These are phyloP conservation scores for Globisporangium rhizosaccharum DNA, from an alignment of 352 stramenopile genomes.

Conservation along the genomic window DNA sequence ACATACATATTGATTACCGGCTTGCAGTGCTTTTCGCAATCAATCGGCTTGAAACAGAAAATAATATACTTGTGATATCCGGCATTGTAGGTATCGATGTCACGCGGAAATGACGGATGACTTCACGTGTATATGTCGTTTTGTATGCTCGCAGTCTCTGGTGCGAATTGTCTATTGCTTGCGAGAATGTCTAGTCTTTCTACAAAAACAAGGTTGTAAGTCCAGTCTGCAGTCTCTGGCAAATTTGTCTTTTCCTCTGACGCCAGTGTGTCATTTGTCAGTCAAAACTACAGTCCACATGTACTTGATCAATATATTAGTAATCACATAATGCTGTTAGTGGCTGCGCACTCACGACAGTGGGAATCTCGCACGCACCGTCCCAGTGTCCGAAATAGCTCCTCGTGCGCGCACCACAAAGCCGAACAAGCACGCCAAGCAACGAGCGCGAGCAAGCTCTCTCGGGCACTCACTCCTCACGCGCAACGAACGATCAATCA, in stretches of 20 bases:
- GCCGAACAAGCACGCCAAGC: background rate
- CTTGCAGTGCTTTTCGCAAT: no score
- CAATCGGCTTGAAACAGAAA: no score
- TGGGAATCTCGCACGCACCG: background rate
- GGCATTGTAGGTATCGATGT: no score
- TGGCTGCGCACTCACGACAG: background rate
- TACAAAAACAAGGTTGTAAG: background rate
- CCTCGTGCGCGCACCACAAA: background rate
- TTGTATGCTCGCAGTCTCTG: background rate
- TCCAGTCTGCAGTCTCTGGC: background rate
- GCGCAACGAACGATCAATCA: background rate
- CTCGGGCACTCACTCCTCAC: background rate
- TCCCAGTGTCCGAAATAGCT: conserved; percentile 11
- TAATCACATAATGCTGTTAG: background rate
- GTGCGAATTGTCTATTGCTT: background rate
- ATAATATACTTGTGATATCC: no score
- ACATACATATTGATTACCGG: no score
- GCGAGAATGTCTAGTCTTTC: background rate
- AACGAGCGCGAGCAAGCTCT: background rate
- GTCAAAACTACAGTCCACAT: background rate
- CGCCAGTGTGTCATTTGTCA: background rate
- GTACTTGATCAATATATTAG: background rate
- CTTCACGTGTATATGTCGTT: no score
- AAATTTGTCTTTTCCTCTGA: background rate
- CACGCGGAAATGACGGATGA: no score